These are phyloP conservation scores for Ammopiptanthus mongolicus DNA, from an alignment of 306 rosid genomes.

Conservation along the genomic window DNA sequence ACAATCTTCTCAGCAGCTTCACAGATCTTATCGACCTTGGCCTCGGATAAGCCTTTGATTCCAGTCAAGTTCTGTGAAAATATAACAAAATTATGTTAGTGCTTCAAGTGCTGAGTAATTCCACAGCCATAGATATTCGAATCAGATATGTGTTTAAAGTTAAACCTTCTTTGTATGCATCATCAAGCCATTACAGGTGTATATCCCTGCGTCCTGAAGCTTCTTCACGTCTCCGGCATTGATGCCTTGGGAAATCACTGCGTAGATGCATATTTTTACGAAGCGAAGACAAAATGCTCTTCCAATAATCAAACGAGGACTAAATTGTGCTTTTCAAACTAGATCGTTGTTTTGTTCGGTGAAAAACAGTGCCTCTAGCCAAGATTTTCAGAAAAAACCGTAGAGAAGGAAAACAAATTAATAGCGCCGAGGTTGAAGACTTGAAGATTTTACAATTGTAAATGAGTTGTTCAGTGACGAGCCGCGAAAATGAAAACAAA, in stretches of 20 bases:
- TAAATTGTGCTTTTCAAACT: not conserved
- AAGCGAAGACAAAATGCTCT: not conserved
- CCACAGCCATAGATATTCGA: not conserved
- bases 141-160: not conserved
- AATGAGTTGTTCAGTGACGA: not conserved
- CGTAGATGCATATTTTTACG: constrained; percentile 12
- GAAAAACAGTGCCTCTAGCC: not conserved
- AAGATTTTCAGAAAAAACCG: not conserved
- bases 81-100: not conserved
- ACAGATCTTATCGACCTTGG: constrained; percentile 91
- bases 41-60: constrained; percentile 95
- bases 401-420: not conserved
- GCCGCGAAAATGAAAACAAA: not conserved
- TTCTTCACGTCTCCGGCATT: constrained; percentile 98
- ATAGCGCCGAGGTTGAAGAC: not conserved
- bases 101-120: not conserved
- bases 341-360: not conserved
- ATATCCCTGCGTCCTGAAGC: constrained; percentile 97
- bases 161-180: constrained; percentile 95
- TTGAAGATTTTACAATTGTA: not conserved
- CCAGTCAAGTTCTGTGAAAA: constrained; percentile 71
- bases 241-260: constrained; percentile 94
- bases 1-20: constrained; percentile 99
- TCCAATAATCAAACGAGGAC: not conserved
- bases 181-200: constrained; percentile 96